Conservation (phyloP, 2,329 filamentous ascomycete species). For the Fusarium sp. region DNA sequence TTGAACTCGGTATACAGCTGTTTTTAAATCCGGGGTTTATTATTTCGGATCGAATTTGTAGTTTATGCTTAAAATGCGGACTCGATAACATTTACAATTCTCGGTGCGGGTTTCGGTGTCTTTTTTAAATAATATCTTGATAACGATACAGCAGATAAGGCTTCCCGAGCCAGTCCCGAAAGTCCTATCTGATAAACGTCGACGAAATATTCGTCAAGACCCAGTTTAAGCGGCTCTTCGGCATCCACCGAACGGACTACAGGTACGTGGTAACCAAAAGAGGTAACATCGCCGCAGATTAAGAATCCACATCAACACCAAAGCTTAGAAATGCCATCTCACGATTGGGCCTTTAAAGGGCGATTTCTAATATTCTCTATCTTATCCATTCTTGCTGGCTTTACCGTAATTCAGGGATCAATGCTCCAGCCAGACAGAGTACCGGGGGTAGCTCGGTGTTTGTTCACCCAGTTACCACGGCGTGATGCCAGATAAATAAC, state of each 20-base stretch:
- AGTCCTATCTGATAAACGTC: background rate
- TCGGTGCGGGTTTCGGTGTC: too few species aligned
- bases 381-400: background rate
- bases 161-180: slow-evolving; percentile 11
- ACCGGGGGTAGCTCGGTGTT: background rate
- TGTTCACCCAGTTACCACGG: background rate
- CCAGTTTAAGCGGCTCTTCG: slow-evolving; percentile 18
- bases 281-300: background rate
- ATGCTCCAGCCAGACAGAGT: background rate
- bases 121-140: too few species aligned
- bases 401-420: background rate
- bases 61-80: too few species aligned
- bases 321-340: slow-evolving; percentile 1
- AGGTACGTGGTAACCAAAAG: background rate
- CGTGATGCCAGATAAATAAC: background rate
- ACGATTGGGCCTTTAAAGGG: background rate
- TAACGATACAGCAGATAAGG: background rate
- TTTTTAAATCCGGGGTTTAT: too few species aligned
- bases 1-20: too few species aligned
- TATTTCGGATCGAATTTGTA: too few species aligned
- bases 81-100: too few species aligned
- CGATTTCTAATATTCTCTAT: slow-evolving; percentile 1
- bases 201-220: background rate
- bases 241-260: background rate
- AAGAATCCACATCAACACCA: slow-evolving; percentile 8